Conservation (phyloP, 208 protist genomes). For the Crithidia fasciculata region DNA sequence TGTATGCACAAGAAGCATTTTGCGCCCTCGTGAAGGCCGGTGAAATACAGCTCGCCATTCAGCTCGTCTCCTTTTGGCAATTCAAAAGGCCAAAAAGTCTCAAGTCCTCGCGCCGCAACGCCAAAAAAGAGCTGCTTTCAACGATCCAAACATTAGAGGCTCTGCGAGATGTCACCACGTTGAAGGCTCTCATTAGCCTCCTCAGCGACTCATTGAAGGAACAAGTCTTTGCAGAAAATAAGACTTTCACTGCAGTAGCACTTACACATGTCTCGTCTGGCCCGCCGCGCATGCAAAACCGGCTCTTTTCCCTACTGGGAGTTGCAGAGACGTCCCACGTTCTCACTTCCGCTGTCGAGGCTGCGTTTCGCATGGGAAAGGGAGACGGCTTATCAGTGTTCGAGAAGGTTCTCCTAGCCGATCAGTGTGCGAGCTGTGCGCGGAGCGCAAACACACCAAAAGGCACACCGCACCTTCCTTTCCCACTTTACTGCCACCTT, state of each 20-base stretch:
- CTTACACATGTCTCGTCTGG: not conserved
- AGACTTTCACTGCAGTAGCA: not conserved
- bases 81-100: not conserved
- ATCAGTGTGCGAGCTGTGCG: conserved; percentile 17
- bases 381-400: conserved; percentile 24
- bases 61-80: conserved; percentile 30
- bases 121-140: conserved; percentile 11
- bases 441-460: not conserved
- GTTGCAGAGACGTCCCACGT: not conserved
- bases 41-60: conserved; percentile 23
- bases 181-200: conserved; percentile 25
- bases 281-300: conserved; percentile 8
- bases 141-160: conserved; percentile 19
- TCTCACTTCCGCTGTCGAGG: conserved; percentile 12
- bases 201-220: conserved; percentile 24
- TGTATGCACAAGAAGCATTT: conserved; percentile 25
- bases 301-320: conserved; percentile 27
- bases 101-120: not conserved
- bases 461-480: conserved; percentile 26
- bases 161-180: conserved; percentile 29
- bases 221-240: conserved; percentile 14
- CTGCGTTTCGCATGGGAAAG: conserved; percentile 19
- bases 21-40: conserved; percentile 34
- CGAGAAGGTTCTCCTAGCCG: conserved; percentile 35
- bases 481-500: conserved; percentile 22